A percentile compares a stretch with the other conserved stretches of the same genome.
These are phyloP conservation scores for Rutstroemia sydowiana DNA, from an alignment of 2,329 filamentous ascomycete genomes.

Conservation along the genomic window DNA sequence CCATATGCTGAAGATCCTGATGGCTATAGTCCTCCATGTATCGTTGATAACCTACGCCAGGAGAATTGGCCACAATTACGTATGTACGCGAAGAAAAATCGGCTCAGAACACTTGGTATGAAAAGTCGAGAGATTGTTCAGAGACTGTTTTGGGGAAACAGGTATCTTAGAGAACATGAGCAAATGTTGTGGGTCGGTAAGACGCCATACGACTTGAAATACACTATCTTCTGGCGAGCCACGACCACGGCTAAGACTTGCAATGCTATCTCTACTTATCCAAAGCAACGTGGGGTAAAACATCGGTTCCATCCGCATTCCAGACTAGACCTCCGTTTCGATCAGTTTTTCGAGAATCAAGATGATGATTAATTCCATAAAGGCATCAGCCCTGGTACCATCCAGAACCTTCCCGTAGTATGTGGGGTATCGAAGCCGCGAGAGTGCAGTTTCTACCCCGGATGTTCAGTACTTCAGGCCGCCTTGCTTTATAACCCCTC, in stretches of 20 bases:
- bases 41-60: constrained; percentile 34
- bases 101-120: constrained; percentile 51
- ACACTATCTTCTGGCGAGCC: neutral
- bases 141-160: constrained; percentile 50
- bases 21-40: constrained; percentile 3
- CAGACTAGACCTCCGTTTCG: constrained; percentile 1
- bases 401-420: constrained; percentile 2
- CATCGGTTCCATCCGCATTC: constrained; percentile 5
- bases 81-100: constrained; percentile 50
- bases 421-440: neutral
- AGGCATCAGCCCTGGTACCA: constrained; percentile 3
- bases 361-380: constrained; percentile 1
- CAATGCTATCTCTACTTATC: constrained; percentile 1
- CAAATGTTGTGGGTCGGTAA: constrained; percentile 48
- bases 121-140: constrained; percentile 50
- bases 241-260: neutral
- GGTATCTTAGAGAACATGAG: constrained; percentile 55
- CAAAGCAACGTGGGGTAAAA: constrained; percentile 8
- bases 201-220: constrained; percentile 5
- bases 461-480: constrained; percentile 6
- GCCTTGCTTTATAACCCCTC: neutral
- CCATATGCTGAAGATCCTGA: constrained; percentile 40
- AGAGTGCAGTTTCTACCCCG: constrained; percentile 4
- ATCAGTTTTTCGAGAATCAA: constrained; percentile 6
- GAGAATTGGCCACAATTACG: constrained; percentile 46